Percentiles rank a stretch among this genome's conserved stretches.
Conservation (phyloP, 306 rosid species). For the Astragalus glycyphyllos region DNA sequence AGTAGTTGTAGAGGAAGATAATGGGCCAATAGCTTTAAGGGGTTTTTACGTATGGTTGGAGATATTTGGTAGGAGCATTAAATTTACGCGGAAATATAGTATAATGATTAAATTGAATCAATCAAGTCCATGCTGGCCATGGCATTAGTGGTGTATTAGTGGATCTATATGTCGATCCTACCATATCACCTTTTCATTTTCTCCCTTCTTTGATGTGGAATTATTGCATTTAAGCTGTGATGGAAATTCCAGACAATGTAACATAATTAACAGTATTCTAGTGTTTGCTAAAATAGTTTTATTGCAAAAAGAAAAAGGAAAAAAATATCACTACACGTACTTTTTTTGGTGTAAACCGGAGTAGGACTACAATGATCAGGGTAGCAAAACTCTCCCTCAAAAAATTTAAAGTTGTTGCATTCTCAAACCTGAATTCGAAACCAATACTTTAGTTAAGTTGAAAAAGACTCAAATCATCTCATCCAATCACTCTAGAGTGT, state of each 20-base stretch:
- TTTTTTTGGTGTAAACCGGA: too few relatives aligned
- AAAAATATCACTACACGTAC: too few relatives aligned
- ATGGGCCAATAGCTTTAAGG: neutral
- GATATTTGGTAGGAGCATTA: conserved; percentile 60
- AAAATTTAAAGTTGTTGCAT: too few relatives aligned
- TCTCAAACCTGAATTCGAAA: too few relatives aligned
- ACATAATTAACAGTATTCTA: conserved; percentile 4
- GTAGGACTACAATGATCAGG: too few relatives aligned
- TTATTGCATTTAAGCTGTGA: neutral
- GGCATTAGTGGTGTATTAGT: neutral
- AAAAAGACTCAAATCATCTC: too few relatives aligned
- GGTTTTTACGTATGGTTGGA: conserved; percentile 58
- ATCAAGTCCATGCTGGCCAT: conserved; percentile 4
- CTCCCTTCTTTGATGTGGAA: conserved; percentile 14
- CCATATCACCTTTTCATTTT: neutral
- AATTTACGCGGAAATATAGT: conserved; percentile 84
- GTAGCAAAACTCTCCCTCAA: too few relatives aligned
- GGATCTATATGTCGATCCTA: neutral
- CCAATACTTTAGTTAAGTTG: too few relatives aligned
- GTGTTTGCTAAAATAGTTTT: neutral
- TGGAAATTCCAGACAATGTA: neutral
- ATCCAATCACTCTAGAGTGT: too few relatives aligned
- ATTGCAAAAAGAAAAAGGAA: too few relatives aligned
- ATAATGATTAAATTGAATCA: conserved; percentile 46
- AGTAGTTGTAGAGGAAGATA: conserved; percentile 28